Conservation (phyloP, 208 protist species). For the Angomonas ambiguus region DNA sequence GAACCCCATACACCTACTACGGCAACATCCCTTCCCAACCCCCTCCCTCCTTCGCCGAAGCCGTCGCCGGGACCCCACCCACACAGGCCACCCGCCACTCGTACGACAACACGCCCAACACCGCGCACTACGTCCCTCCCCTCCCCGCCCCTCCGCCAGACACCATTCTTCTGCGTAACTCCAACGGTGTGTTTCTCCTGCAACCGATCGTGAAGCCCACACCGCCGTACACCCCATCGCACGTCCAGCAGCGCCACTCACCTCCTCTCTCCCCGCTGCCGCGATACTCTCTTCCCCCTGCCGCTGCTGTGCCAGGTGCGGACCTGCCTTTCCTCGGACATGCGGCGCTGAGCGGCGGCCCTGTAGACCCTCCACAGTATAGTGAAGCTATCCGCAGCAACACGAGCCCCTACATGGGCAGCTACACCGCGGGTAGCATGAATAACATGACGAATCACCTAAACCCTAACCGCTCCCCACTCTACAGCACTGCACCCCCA, state of each 20-base stretch:
- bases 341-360: not conserved
- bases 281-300: slow-evolving; percentile 65
- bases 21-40: slow-evolving; percentile 8
- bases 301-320: slow-evolving; percentile 22
- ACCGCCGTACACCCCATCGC: slow-evolving; percentile 67
- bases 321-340: slow-evolving; percentile 18
- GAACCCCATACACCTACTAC: not conserved
- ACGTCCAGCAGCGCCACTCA: slow-evolving; percentile 19
- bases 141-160: slow-evolving; percentile 57
- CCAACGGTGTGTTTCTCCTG: slow-evolving; percentile 79
- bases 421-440: not conserved
- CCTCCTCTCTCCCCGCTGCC: slow-evolving; percentile 74
- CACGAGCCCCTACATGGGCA: slow-evolving; percentile 22
- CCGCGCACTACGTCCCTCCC: slow-evolving; percentile 60
- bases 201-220: slow-evolving; percentile 49
- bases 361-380: slow-evolving; percentile 33
- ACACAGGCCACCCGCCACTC: slow-evolving; percentile 21
- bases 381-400: slow-evolving; percentile 12
- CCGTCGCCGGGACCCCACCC: slow-evolving; percentile 28
- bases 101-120: slow-evolving; percentile 46
- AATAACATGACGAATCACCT: not conserved
- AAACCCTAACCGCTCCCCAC: slow-evolving; percentile 10
- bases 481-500: slow-evolving; percentile 25
- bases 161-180: slow-evolving; percentile 71
- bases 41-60: slow-evolving; percentile 70